Evolutionary conservation across 371 early-diverging fungal genomes (phyloP), one percentile per base, ranked within the genome.

Genomic region (Rhizopus delemar): DNA sequence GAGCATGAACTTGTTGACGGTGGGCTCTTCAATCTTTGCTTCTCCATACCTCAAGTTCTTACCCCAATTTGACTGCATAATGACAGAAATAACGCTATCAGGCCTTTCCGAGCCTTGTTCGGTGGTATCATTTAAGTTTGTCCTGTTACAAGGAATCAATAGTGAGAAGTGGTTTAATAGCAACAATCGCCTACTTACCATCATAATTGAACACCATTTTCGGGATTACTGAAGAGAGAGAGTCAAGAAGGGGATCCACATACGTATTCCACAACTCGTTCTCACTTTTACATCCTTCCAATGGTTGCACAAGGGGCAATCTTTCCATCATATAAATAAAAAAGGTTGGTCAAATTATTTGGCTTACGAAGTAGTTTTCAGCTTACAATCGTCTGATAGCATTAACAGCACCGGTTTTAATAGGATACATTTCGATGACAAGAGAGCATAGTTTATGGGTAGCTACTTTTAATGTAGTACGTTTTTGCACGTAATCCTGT

Each of bases 21-120:
- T 63, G 45, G 41, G 35, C 34, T 63, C 55, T 39, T 46, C 58
- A 50, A 57, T 57, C 11, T 57, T 62, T 3, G 46, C 63, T 57
- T 56, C 63, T 16, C 63, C 57, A 38, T 57, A 39, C 53, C 53
- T 53, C 9, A 56, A 57, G n/a, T 8, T 51, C 16, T 13, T 32
- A 2, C 43, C 41, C 57, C 62, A 62, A 22, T 46, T 32, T 4
- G 54, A 48, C 45, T 54, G 60, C 13, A 4, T 60, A 11, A 53
- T 43, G 46, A 56, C 35, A 43, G 62, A 62, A 16, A 62, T 46
- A 3, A 56, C 49, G 15, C 52, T 39, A 35, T 59, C 60, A 36
- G 53, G 59, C 5, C 60, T 15, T 52, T 59, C 53, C 15, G 35
- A 16, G 12, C 33, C 39, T 46, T 49, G 3, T 38, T 38, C 38